Evolutionary conservation across 164 flowering plant species (phyloP), one percentile per base, ranked within the genome.

Genomic region (Liriodendron chinense): DNA sequence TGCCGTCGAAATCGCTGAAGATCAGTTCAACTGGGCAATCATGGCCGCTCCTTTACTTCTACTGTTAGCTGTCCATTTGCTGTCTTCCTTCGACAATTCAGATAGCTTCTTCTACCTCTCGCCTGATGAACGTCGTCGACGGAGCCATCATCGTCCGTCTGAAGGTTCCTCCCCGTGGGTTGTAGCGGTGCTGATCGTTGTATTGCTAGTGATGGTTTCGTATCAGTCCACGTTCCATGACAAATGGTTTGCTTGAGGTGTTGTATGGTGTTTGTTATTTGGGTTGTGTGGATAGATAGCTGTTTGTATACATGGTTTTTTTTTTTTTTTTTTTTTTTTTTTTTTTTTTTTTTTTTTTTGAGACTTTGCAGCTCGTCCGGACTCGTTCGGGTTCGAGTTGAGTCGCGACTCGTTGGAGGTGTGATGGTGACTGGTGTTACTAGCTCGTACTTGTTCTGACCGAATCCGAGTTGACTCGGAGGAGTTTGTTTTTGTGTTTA

Each of bases 111-210:
- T 85, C 50, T 47, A 76, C 50, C 16, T 16, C 47, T 84, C 87
- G 1, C 84, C 87, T 7, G 81, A 77, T 72, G 87, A 80, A 2
- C 78, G 82, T 9, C 81, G 84, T 21, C 70, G 85, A 28, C 68
- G 82, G 49, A 75, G 76, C 14, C 64, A 79, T 73, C 76, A 68
- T 3, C 68, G 3, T 1, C 83, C 85, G 10, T 74, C 89, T 6
- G 89, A 85, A 68, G 92, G 92, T 5, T 75, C 86, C 77, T 85
- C 92, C 3, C 98, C 94, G 8, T 91, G 90, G 92, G 86, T 81
- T 4, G 95, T 90, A 22, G 92, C 89, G 7, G 93, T 85, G 2
- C 6, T 90, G 64, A 89, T 92, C 26, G 28, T 73, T 7, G 23
- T 94, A 71, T 67, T 92, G 73, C 91, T 94, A 13, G 74, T 92